Conservation (phyloP, 495 filamentous ascomycete genomes). For the Aspergillus homomorphus region DNA sequence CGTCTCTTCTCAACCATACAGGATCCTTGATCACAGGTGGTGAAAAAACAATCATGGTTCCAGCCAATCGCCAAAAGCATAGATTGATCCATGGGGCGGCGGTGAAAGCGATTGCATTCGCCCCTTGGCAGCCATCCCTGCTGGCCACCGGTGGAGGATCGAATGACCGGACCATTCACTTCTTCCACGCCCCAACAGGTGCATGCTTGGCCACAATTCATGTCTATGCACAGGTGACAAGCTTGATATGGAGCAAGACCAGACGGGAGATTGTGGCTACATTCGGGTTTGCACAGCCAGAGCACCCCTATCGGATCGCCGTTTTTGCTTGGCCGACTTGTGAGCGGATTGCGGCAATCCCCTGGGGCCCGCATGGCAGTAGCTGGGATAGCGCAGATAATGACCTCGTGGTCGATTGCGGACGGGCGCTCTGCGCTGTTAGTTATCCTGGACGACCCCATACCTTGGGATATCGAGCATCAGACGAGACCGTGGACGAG, state of each 20-base stretch:
- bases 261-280: slow-evolving; percentile 87
- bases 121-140: slow-evolving; percentile 86
- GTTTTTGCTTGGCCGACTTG: slow-evolving; percentile 97
- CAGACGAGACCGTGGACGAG: slow-evolving; percentile 14
- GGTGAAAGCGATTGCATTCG: slow-evolving; percentile 96
- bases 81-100: slow-evolving; percentile 79
- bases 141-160: slow-evolving; percentile 90
- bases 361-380: slow-evolving; percentile 79
- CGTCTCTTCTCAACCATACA: slow-evolving; percentile 27
- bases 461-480: slow-evolving; percentile 13
- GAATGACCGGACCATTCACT: slow-evolving; percentile 94
- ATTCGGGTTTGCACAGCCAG: slow-evolving; percentile 92
- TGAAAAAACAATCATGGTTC: slow-evolving; percentile 30
- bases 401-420: slow-evolving; percentile 27
- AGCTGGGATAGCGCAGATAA: slow-evolving; percentile 61
- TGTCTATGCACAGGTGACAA: slow-evolving; percentile 89
- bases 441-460: slow-evolving; percentile 43
- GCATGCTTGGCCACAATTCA: slow-evolving; percentile 86
- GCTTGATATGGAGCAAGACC: slow-evolving; percentile 83
- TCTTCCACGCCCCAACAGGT: slow-evolving; percentile 85
- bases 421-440: slow-evolving; percentile 47
- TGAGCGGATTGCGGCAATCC: slow-evolving; percentile 80
- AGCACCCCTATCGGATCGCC: slow-evolving; percentile 86
- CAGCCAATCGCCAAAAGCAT: slow-evolving; percentile 61
- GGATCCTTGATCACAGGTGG: slow-evolving; percentile 32